Evolutionary conservation across 164 flowering plant species (phyloP).

Genomic region (Stephania cephalantha): DNA sequence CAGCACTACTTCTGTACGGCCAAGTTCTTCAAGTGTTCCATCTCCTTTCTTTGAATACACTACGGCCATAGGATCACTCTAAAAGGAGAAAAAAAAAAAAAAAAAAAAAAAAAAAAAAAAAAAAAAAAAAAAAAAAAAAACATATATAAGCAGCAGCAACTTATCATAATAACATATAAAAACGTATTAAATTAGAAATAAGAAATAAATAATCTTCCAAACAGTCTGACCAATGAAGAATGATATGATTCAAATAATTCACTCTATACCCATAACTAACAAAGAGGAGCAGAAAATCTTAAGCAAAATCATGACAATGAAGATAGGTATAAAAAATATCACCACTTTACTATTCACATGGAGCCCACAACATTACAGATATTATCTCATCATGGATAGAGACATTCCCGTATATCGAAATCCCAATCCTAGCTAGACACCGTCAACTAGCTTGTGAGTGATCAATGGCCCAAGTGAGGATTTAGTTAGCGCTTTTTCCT

Average conservation of each 20-base stretch:
- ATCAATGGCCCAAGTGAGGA: too few species aligned
- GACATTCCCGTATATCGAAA: not conserved
- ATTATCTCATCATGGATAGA: not conserved
- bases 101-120: constrained; percentile 4
- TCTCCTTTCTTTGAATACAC: constrained; percentile 48
- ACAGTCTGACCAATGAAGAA: not conserved
- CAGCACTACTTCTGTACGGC: constrained; percentile 78
- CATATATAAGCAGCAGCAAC: not conserved
- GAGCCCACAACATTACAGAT: not conserved
- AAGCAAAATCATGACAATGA: not conserved
- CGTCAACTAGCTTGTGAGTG: not conserved
- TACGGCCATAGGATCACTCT: constrained; percentile 85
- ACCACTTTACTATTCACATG: not conserved
- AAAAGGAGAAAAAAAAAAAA: constrained; percentile 8
- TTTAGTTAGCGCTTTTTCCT: too few species aligned
- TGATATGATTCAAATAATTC: too few species aligned
- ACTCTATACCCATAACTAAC: not conserved
- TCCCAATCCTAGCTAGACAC: not conserved
- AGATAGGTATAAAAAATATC: not conserved
- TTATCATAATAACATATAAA: too few species aligned
- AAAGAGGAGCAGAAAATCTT: not conserved
- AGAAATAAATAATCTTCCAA: not conserved
- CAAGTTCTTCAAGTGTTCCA: constrained; percentile 68
- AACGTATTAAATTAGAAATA: not conserved
- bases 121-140: not conserved